phyloP scores from a whole-genome alignment of 441 rosid genomes.

The Geranium incanum region DNA sequence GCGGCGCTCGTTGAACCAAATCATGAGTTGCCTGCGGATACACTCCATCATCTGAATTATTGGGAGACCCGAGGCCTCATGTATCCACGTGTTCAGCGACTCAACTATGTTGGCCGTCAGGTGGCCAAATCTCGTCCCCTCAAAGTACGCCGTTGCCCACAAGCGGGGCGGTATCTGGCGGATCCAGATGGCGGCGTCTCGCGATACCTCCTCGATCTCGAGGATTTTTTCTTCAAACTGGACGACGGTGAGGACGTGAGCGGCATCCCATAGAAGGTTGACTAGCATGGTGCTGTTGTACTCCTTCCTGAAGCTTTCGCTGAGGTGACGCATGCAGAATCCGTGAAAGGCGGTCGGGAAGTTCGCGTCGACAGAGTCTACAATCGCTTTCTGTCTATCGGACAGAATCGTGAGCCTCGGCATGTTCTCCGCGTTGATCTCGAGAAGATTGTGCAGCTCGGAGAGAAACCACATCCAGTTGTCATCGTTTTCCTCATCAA shows the following conservation, averaged over 20 bases:
- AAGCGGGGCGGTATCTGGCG: conserved; percentile 79
- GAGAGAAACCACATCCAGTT: conserved; percentile 99
- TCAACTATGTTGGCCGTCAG: conserved; percentile 81
- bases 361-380: conserved; percentile 86
- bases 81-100: conserved; percentile 77
- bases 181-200: conserved; percentile 91
- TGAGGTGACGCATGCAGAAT: conserved; percentile 88
- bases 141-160: conserved; percentile 95
- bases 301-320: conserved; percentile 90
- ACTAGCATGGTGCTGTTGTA: conserved; percentile 84
- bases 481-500: conserved; percentile 92
- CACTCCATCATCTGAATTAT: conserved; percentile 97
- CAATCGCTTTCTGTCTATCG: conserved; percentile 75
- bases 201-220: conserved; percentile 84
- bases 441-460: conserved; percentile 85
- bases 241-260: conserved; percentile 78
- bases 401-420: conserved; percentile 89
- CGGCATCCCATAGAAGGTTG: conserved; percentile 89
- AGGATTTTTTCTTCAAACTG: conserved; percentile 86
- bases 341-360: conserved; percentile 96
- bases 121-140: conserved; percentile 85
- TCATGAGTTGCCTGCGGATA: conserved; percentile 89
- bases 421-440: conserved; percentile 92
- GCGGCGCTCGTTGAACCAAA: conserved; percentile 89
- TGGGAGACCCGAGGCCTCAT: conserved; percentile 93